Evolutionary conservation across 371 early-diverging fungal genomes (phyloP).

Genomic region (Apophysomyces variabilis): DNA sequence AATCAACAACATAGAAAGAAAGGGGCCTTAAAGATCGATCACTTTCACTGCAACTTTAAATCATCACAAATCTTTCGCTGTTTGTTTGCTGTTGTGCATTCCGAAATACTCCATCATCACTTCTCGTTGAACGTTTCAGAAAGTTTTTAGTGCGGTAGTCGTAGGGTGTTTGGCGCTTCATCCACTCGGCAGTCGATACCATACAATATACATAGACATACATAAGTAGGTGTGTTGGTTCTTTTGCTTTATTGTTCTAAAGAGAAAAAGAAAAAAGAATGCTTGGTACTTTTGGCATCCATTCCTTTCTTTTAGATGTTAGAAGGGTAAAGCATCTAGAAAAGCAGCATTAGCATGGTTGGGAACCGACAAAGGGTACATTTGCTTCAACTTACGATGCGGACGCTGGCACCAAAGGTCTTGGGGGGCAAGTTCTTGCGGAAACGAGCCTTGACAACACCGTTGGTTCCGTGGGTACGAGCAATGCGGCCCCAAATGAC

Average conservation of each 20-base stretch:
- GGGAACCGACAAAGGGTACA: not conserved
- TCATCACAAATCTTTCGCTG: too few species aligned
- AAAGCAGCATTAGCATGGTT: slow-evolving; percentile 11
- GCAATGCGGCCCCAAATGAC: slow-evolving; percentile 97
- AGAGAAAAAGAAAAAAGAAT: not conserved
- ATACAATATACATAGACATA: not conserved
- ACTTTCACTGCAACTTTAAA: too few species aligned
- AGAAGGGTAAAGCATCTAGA: slow-evolving; percentile 93
- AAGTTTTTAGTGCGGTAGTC: too few species aligned
- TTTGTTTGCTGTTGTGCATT: too few species aligned
- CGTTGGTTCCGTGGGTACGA: slow-evolving; percentile 94
- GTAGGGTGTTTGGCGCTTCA: too few species aligned
- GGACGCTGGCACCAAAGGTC: slow-evolving; percentile 90
- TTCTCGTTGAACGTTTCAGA: too few species aligned
- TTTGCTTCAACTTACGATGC: slow-evolving; percentile 72
- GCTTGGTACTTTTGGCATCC: not conserved
- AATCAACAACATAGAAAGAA: too few species aligned
- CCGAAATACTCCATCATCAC: too few species aligned
- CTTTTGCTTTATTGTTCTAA: slow-evolving; percentile 4
- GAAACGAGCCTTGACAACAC: slow-evolving; percentile 97
- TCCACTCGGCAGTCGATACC: too few species aligned
- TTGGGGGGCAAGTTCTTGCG: slow-evolving; percentile 94
- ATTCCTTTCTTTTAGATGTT: slow-evolving; percentile 66
- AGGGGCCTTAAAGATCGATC: too few species aligned
- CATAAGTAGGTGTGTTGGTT: not conserved